phyloP scores from a whole-genome alignment of 2,329 filamentous ascomycete genomes.

The Penicillium freii region DNA sequence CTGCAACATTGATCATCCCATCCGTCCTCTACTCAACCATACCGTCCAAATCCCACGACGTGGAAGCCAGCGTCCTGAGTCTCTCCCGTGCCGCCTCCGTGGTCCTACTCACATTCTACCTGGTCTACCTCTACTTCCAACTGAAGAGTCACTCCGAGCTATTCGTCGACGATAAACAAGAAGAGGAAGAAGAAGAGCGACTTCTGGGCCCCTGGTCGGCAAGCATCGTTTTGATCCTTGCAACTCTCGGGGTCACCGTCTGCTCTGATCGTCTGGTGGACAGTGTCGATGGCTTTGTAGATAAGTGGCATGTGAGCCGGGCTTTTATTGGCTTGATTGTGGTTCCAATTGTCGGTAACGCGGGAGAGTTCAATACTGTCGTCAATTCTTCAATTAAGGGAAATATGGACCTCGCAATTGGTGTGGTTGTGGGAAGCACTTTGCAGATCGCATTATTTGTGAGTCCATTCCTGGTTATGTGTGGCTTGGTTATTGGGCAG shows the following conservation, averaged over 20 bases:
- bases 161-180: conserved; percentile 15
- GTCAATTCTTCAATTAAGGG: conserved; percentile 56
- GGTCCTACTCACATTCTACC: conserved; percentile 54
- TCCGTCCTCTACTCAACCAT: conserved; percentile 20
- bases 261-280: conserved; percentile 47
- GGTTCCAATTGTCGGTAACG: conserved; percentile 58
- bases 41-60: conserved; percentile 2
- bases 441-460: conserved; percentile 58
- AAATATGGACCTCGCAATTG: conserved; percentile 58
- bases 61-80: conserved; percentile 14
- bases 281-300: conserved; percentile 55
- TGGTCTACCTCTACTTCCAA: conserved; percentile 56
- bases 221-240: conserved; percentile 19
- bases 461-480: conserved; percentile 56
- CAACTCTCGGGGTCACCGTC: conserved; percentile 19
- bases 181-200: conserved; percentile 14
- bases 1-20: conserved; percentile 76
- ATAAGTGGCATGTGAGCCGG: conserved; percentile 52
- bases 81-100: conserved; percentile 55
- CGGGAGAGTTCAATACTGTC: conserved; percentile 57
- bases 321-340: conserved; percentile 59
- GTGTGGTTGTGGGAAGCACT: conserved; percentile 54
- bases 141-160: conserved; percentile 35
- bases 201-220: conserved; percentile 14
- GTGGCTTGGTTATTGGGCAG: conserved; percentile 55